Percentiles rank a stretch among this genome's conserved stretches.
These are phyloP conservation scores for Ceratocystis cubensis DNA, from an alignment of 2,329 filamentous ascomycete species.

Conservation along the genomic window DNA sequence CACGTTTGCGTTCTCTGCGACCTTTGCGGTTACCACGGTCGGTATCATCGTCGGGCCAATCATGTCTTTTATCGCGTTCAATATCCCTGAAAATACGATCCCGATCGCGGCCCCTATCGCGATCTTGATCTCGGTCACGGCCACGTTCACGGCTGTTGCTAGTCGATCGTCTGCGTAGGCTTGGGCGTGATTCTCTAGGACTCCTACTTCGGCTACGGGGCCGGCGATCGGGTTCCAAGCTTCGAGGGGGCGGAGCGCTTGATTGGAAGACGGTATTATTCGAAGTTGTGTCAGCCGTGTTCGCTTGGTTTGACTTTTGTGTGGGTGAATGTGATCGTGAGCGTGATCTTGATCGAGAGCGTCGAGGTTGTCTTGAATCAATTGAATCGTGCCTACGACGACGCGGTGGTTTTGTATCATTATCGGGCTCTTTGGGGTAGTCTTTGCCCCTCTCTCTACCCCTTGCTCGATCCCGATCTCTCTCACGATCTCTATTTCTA, in stretches of 20 bases:
- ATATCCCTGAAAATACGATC: conserved; percentile 26
- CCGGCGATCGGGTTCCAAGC: background rate
- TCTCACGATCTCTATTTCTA: background rate
- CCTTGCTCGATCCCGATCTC: conserved; percentile 1
- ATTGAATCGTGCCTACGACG: conserved; percentile 12
- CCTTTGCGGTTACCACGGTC: conserved; percentile 21
- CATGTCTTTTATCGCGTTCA: conserved; percentile 30
- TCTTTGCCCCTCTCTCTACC: background rate
- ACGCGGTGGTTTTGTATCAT: conserved; percentile 10
- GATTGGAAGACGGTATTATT: background rate
- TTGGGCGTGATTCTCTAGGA: conserved; percentile 4
- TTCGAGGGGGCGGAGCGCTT: background rate
- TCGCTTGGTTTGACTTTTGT: background rate
- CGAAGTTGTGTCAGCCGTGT: background rate
- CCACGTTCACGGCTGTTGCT: conserved; percentile 13
- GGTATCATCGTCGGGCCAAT: conserved; percentile 24
- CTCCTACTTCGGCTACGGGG: conserved; percentile 14
- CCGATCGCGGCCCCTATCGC: conserved; percentile 4
- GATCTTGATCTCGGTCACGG: conserved; percentile 21
- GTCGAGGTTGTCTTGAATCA: conserved; percentile 8
- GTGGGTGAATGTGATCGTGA: background rate
- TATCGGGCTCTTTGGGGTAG: conserved; percentile 1
- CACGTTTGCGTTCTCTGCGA: conserved; percentile 17
- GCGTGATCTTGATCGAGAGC: conserved; percentile 11
- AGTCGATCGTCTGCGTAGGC: conserved; percentile 8